Conservation (phyloP, 495 filamentous ascomycete genomes). For the Penicillium angulare region DNA sequence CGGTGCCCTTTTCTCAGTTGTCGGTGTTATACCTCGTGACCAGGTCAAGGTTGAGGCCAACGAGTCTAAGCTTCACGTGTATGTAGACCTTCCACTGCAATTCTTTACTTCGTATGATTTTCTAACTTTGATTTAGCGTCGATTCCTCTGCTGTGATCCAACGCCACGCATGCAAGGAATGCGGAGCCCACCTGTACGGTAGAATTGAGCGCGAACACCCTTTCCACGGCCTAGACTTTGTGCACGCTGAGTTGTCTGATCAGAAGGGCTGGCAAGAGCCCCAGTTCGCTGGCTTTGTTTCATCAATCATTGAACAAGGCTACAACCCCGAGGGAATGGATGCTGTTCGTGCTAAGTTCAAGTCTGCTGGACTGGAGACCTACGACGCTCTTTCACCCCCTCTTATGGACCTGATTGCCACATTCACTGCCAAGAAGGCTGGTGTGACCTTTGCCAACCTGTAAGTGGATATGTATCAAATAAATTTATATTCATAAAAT, state of each 20-base stretch:
- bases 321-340: conserved; percentile 52
- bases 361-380: conserved; percentile 46
- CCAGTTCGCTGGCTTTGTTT: conserved; percentile 61
- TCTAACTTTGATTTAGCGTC: conserved; percentile 17
- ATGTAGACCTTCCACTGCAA: background rate
- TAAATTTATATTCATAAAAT: background rate
- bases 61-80: conserved; percentile 49
- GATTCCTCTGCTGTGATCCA: conserved; percentile 53
- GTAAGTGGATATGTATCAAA: conserved; percentile 8
- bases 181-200: conserved; percentile 57
- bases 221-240: conserved; percentile 62
- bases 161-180: conserved; percentile 55
- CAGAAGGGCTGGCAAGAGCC: conserved; percentile 60
- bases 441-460: conserved; percentile 26
- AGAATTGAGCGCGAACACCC: conserved; percentile 60
- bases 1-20: conserved; percentile 57
- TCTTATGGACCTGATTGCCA: conserved; percentile 59
- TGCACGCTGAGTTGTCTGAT: conserved; percentile 56
- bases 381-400: conserved; percentile 57
- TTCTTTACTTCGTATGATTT: background rate
- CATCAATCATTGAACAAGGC: conserved; percentile 61
- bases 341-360: conserved; percentile 48
- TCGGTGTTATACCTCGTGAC: conserved; percentile 51
- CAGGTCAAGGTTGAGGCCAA: conserved; percentile 49
- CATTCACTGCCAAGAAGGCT: conserved; percentile 48